phyloP scores from a whole-genome alignment of 352 stramenopile species.

The Phytophthora pini region DNA sequence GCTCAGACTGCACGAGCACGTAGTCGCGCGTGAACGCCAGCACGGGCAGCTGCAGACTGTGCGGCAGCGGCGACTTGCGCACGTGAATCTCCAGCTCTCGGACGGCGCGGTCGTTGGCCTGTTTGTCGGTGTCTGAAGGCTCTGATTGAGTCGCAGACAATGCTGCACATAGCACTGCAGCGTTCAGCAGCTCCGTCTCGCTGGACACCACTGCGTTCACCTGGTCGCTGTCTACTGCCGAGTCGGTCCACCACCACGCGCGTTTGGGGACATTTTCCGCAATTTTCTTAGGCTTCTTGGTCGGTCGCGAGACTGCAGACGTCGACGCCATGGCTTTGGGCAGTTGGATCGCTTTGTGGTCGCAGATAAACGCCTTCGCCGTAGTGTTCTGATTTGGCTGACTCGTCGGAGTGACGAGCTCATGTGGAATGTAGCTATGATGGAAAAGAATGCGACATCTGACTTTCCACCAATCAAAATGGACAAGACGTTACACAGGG shows the following conservation, averaged over 20 bases:
- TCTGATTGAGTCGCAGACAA: conserved; percentile 46
- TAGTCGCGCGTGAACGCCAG: conserved; percentile 59
- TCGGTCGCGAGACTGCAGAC: conserved; percentile 15
- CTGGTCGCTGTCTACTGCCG: conserved; percentile 6
- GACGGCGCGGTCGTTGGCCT: conserved; percentile 26
- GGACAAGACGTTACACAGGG: neutral
- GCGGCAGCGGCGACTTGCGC: conserved; percentile 70
- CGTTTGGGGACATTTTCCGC: neutral
- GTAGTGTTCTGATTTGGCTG: conserved; percentile 15
- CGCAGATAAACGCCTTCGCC: neutral
- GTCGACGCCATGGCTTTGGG: conserved; percentile 16
- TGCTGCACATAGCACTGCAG: conserved; percentile 77
- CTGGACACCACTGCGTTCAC: conserved; percentile 44
- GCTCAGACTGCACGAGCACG: conserved; percentile 69
- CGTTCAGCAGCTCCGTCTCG: conserved; percentile 78
- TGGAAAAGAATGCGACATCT: conserved; percentile 27
- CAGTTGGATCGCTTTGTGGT: neutral
- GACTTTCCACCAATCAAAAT: conserved; percentile 24
- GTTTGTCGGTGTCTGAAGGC: conserved; percentile 17
- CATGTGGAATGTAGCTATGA: conserved; percentile 28
- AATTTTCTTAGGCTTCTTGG: conserved; percentile 16
- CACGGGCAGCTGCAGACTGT: conserved; percentile 62
- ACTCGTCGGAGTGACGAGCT: conserved; percentile 11
- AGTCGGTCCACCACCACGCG: conserved; percentile 60
- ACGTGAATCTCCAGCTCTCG: conserved; percentile 64